Evolutionary conservation across 768 basidiomycete genomes (phyloP).

Genomic region (Amanita pseudoporphyria): DNA sequence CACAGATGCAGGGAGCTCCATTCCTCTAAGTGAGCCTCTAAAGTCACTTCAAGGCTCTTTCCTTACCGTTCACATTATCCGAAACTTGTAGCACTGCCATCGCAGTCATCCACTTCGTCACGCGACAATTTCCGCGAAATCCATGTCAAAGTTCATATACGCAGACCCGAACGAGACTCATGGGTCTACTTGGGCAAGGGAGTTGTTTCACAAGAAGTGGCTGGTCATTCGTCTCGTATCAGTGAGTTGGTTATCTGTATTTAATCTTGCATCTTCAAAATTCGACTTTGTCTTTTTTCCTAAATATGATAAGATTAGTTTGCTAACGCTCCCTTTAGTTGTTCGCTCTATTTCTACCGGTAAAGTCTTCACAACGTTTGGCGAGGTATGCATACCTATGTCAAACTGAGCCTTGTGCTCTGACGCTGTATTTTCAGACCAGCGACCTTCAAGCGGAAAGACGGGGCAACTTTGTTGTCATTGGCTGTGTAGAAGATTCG

Average conservation of each 20-base stretch:
- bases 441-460: conserved; percentile 79
- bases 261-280: not conserved
- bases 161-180: conserved; percentile 67
- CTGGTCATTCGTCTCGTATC: conserved; percentile 71
- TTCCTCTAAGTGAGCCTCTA: not conserved
- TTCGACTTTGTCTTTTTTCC: not conserved
- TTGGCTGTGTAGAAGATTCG: conserved; percentile 65
- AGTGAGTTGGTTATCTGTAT: conserved; percentile 36
- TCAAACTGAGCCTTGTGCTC: not conserved
- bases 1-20: not conserved
- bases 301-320: not conserved
- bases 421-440: conserved; percentile 24
- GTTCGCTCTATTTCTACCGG: conserved; percentile 55
- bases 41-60: not conserved
- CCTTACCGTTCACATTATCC: not conserved
- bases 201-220: conserved; percentile 63
- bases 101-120: conserved; percentile 12
- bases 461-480: conserved; percentile 80
- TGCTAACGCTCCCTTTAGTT: conserved; percentile 27
- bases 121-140: conserved; percentile 66
- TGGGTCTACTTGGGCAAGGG: conserved; percentile 80
- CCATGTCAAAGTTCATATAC: conserved; percentile 78
- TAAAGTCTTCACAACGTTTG: conserved; percentile 61
- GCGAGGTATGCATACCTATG: conserved; percentile 41
- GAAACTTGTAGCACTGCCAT: not conserved